These are phyloP conservation scores for Orbilia ellipsospora DNA, from an alignment of 2,329 filamentous ascomycete species.

Conservation along the genomic window DNA sequence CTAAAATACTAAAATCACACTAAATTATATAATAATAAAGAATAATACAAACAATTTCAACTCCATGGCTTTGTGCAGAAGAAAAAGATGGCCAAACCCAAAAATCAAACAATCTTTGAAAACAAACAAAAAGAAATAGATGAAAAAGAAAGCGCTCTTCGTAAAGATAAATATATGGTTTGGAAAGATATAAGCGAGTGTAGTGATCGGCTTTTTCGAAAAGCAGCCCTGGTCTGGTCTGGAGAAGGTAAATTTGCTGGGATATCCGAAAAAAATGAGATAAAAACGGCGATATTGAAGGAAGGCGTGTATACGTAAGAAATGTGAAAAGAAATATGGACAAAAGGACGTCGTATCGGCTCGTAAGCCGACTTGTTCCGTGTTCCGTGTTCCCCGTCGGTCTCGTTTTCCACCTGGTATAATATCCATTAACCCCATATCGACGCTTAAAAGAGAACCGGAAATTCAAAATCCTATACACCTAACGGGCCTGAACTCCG, in stretches of 20 bases:
- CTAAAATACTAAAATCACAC: background rate
- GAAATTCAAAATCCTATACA: slow-evolving; percentile 6
- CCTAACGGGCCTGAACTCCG: no score
- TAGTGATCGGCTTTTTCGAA: slow-evolving; percentile 50
- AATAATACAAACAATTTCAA: slow-evolving; percentile 11
- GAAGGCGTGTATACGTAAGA: slow-evolving; percentile 9
- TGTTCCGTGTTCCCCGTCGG: slow-evolving; percentile 26
- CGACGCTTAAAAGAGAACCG: slow-evolving; percentile 9
- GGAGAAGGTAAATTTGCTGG: slow-evolving; percentile 36
- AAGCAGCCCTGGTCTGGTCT: slow-evolving; percentile 44
- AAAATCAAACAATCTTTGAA: slow-evolving; percentile 26
- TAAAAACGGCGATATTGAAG: slow-evolving; percentile 5
- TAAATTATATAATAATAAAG: slow-evolving; percentile 10
- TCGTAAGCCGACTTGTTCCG: background rate
- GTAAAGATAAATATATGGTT: slow-evolving; percentile 36
- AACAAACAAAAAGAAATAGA: slow-evolving; percentile 15
- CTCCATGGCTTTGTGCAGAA: slow-evolving; percentile 41
- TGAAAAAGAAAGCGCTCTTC: slow-evolving; percentile 30
- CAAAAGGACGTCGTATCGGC: slow-evolving; percentile 3
- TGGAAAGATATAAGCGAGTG: slow-evolving; percentile 39
- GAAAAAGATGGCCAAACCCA: slow-evolving; percentile 14
- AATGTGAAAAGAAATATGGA: slow-evolving; percentile 4
- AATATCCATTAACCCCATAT: slow-evolving; percentile 34
- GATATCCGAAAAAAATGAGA: slow-evolving; percentile 15
- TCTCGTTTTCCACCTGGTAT: slow-evolving; percentile 32